Percentiles rank a stretch among this genome's conserved stretches.
Evolutionary conservation across 1,284 basidiomycete genomes (phyloP).

Genomic region (Cystobasidiaceae sp.): DNA sequence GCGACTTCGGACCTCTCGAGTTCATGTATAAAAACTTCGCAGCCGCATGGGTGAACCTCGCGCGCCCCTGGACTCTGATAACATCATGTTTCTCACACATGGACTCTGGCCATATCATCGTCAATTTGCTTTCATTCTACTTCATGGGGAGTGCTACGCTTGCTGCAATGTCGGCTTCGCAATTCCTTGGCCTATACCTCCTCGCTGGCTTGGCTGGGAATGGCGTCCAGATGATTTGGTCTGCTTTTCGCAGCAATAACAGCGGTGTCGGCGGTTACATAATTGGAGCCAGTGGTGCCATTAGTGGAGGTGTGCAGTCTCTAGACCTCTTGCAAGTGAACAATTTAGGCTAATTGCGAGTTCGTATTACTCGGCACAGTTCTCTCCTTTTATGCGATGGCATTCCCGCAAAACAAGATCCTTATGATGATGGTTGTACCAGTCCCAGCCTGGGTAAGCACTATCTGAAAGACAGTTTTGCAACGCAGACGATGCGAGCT

Average conservation of each 20-base stretch:
- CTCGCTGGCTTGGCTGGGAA: slow-evolving; percentile 23
- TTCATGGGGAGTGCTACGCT: slow-evolving; percentile 28
- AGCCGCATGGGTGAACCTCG: slow-evolving; percentile 12
- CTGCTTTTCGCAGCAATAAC: slow-evolving; percentile 5
- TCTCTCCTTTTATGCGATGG: slow-evolving; percentile 18
- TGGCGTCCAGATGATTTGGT: slow-evolving; percentile 14
- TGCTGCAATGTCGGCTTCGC: slow-evolving; percentile 4
- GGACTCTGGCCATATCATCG: slow-evolving; percentile 19
- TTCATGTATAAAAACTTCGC: slow-evolving; percentile 31
- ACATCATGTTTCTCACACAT: slow-evolving; percentile 29
- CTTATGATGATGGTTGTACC: slow-evolving; percentile 21
- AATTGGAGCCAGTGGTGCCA: slow-evolving; percentile 22
- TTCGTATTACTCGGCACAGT: neutral
- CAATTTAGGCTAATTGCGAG: neutral
- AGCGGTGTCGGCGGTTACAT: neutral
- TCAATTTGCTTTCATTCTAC: slow-evolving; percentile 24
- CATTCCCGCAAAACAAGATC: slow-evolving; percentile 18
- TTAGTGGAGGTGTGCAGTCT: slow-evolving; percentile 17
- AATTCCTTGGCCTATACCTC: slow-evolving; percentile 12
- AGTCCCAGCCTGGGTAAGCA: slow-evolving; percentile 19
- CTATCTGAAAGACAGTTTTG: neutral
- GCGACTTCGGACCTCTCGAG: slow-evolving; percentile 14
- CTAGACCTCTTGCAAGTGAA: too few species aligned
- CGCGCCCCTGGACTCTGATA: slow-evolving; percentile 22
- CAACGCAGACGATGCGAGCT: too few species aligned